Evolutionary conservation across 345 rosid species (phyloP).

Genomic region (Populus deltoides): DNA sequence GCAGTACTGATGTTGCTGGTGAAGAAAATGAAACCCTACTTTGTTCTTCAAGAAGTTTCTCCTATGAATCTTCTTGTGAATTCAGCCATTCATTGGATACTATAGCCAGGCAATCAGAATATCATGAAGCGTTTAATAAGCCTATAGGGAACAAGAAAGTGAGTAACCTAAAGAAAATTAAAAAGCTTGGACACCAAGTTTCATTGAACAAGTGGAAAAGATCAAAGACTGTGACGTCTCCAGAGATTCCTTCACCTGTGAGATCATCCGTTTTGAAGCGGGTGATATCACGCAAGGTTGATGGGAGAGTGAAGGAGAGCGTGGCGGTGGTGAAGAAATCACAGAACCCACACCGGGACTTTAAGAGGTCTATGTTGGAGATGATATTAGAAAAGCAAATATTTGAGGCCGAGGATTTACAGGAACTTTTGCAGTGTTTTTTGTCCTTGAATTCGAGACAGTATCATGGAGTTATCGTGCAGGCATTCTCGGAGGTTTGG

Average conservation of each 20-base stretch:
- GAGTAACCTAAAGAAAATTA: neutral
- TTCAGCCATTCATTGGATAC: constrained; percentile 1
- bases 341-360: constrained; percentile 51
- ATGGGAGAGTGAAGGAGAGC: constrained; percentile 40
- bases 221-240: neutral
- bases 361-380: constrained; percentile 61
- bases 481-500: constrained; percentile 59
- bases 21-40: constrained; percentile 21
- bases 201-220: constrained; percentile 11
- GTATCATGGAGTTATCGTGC: constrained; percentile 45
- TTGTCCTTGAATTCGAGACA: constrained; percentile 46
- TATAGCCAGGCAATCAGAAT: neutral
- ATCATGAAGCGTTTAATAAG: neutral
- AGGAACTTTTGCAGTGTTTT: constrained; percentile 53
- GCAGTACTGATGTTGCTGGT: constrained; percentile 5
- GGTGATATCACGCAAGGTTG: constrained; percentile 12
- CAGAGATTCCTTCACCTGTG: constrained; percentile 12
- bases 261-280: constrained; percentile 9
- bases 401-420: constrained; percentile 43
- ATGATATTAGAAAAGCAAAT: constrained; percentile 56
- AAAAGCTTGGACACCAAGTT: constrained; percentile 16
- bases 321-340: constrained; percentile 61
- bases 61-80: constrained; percentile 19
- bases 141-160: neutral
- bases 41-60: constrained; percentile 31